Percentiles rank a stretch among this genome's conserved stretches.
Evolutionary conservation across 257 asterid species (phyloP).

Genomic region (Echium plantagineum): DNA sequence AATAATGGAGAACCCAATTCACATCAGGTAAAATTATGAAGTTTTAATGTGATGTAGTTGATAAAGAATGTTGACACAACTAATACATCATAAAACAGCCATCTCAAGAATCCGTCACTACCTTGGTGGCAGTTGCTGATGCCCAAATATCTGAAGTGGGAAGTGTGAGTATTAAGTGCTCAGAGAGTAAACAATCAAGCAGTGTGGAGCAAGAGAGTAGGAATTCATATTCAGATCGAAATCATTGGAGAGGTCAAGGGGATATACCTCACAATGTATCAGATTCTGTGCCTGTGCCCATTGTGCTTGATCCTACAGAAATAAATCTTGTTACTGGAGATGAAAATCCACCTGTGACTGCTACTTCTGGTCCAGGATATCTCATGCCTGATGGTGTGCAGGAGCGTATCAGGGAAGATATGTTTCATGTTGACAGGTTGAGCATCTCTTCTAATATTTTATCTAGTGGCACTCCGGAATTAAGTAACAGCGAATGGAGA

Average conservation of each 20-base stretch:
- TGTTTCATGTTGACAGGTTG: slow-evolving; percentile 60
- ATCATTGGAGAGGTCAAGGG: slow-evolving; percentile 17
- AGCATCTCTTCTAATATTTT: slow-evolving; percentile 57
- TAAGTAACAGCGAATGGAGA: slow-evolving; percentile 50
- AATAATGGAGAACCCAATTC: slow-evolving; percentile 16
- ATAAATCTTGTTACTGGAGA: slow-evolving; percentile 24
- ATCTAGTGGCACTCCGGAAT: slow-evolving; percentile 46
- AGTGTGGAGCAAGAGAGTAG: slow-evolving; percentile 11
- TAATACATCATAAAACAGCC: slow-evolving; percentile 38
- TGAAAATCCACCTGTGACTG: slow-evolving; percentile 27
- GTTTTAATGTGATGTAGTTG: slow-evolving; percentile 13
- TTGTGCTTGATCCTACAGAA: slow-evolving; percentile 29
- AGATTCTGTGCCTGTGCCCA: slow-evolving; percentile 31
- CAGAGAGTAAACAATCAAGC: slow-evolving; percentile 23
- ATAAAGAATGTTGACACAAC: slow-evolving; percentile 16
- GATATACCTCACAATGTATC: slow-evolving; percentile 17
- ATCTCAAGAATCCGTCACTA: slow-evolving; percentile 32
- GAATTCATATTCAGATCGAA: slow-evolving; percentile 14
- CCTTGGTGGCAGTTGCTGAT: slow-evolving; percentile 21
- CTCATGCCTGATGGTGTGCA: slow-evolving; percentile 35
- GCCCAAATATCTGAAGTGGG: slow-evolving; percentile 18
- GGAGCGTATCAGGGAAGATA: slow-evolving; percentile 34
- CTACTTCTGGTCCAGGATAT: slow-evolving; percentile 45
- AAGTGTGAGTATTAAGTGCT: slow-evolving; percentile 10
- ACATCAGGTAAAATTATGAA: slow-evolving; percentile 29